phyloP scores from a whole-genome alignment of 345 rosid genomes.

The Heritiera littoralis region DNA sequence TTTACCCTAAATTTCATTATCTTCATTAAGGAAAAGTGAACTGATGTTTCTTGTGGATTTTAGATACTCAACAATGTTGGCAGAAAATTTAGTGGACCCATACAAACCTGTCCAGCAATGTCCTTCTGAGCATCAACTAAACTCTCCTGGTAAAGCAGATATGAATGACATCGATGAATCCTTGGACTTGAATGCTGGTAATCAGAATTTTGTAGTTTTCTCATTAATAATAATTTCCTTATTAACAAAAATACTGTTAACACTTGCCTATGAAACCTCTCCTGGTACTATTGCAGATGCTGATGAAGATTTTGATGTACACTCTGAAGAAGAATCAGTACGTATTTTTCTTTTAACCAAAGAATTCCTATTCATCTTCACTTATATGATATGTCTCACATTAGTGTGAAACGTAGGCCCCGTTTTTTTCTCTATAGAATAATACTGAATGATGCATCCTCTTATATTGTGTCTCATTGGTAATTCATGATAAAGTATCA shows the following conservation, averaged over 20 bases:
- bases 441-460: neutral
- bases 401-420: neutral
- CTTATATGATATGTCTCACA: neutral
- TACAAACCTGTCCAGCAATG: conserved; percentile 41
- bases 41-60: conserved; percentile 19
- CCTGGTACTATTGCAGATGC: conserved; percentile 40
- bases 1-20: neutral
- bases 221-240: conserved; percentile 11
- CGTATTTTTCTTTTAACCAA: conserved; percentile 31
- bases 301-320: conserved; percentile 71
- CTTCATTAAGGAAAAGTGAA: conserved; percentile 5
- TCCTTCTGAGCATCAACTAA: conserved; percentile 33
- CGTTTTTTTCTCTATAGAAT: too few relatives aligned
- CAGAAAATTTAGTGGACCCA: conserved; percentile 87
- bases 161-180: conserved; percentile 33
- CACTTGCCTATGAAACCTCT: conserved; percentile 42
- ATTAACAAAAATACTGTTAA: conserved; percentile 20
- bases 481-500: neutral
- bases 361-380: conserved; percentile 16
- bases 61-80: conserved; percentile 99
- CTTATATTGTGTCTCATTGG: neutral
- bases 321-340: conserved; percentile 73
- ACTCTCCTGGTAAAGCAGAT: conserved; percentile 36
- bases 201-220: conserved; percentile 26
- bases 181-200: conserved; percentile 49